phyloP scores from a whole-genome alignment of 2,329 filamentous ascomycete species.

The Fusarium multiceps region DNA sequence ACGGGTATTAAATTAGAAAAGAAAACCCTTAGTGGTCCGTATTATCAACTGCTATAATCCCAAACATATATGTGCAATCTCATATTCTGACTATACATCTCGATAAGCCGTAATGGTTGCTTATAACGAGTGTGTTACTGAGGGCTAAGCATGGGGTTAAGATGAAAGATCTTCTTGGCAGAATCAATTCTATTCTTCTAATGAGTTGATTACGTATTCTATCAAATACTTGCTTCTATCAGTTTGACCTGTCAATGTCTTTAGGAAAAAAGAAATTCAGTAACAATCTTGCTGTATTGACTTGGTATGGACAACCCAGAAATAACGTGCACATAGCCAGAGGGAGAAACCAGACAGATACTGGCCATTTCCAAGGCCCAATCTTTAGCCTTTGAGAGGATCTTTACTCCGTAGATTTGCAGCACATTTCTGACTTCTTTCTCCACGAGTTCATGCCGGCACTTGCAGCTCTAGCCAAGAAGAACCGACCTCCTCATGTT shows the following conservation, averaged over 20 bases:
- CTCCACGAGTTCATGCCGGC: constrained; percentile 1
- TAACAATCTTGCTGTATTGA: not conserved
- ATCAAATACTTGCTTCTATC: not conserved
- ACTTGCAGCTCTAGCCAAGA: not conserved
- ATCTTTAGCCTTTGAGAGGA: not conserved
- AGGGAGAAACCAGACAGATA: not conserved
- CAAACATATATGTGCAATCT: not conserved
- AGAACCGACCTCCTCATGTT: not conserved
- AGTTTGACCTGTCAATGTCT: not conserved
- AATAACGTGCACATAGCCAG: not conserved
- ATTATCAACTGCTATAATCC: not conserved
- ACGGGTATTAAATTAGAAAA: constrained; percentile 2
- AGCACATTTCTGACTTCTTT: not conserved
- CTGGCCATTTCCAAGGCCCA: not conserved
- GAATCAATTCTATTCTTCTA: not conserved
- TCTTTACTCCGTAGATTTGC: not conserved
- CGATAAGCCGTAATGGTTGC: not conserved
- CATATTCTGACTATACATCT: not conserved
- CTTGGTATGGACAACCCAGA: not conserved
- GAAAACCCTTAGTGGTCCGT: not conserved
- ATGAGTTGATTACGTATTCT: constrained; percentile 1
- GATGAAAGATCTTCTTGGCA: constrained; percentile 22
- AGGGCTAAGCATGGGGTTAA: constrained; percentile 6
- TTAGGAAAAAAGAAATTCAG: not conserved
- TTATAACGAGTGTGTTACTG: constrained; percentile 14